Conservation (phyloP, 768 basidiomycete genomes). For the Pholiota conissans region DNA sequence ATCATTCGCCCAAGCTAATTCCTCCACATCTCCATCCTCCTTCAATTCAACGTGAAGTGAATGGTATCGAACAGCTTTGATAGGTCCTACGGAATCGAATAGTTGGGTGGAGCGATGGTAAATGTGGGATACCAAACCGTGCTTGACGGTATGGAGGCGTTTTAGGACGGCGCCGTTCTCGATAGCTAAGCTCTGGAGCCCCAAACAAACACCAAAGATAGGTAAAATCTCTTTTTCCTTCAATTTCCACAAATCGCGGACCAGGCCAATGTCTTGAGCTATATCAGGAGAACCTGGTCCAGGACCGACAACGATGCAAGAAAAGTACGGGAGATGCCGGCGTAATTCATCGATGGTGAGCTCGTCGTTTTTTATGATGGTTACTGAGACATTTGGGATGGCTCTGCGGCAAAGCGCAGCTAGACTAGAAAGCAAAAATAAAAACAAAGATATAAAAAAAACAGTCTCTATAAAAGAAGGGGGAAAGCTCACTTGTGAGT, state of each 20-base stretch:
- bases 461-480: not conserved
- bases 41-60: constrained; percentile 65
- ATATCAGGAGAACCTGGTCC: constrained; percentile 78
- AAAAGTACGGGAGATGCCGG: constrained; percentile 58
- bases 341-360: constrained; percentile 49
- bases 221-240: constrained; percentile 53
- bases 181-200: constrained; percentile 72
- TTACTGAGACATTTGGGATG: constrained; percentile 59
- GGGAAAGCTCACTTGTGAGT: constrained; percentile 71
- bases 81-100: constrained; percentile 54
- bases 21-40: constrained; percentile 50
- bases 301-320: constrained; percentile 73
- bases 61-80: constrained; percentile 76
- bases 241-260: constrained; percentile 71
- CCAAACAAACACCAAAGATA: constrained; percentile 83
- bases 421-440: constrained; percentile 53
- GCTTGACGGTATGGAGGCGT: constrained; percentile 69
- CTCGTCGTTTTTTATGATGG: constrained; percentile 75
- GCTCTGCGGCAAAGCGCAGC: constrained; percentile 67
- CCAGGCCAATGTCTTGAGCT: constrained; percentile 62
- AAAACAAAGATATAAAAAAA: not conserved
- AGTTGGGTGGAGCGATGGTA: constrained; percentile 58
- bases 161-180: constrained; percentile 64
- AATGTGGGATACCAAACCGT: constrained; percentile 71
- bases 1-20: constrained; percentile 75